A percentile compares a stretch with the other conserved stretches of the same genome.
Conservation (phyloP, 1,139 yeast genomes). For the Saccharomycopsis crataegensis region DNA sequence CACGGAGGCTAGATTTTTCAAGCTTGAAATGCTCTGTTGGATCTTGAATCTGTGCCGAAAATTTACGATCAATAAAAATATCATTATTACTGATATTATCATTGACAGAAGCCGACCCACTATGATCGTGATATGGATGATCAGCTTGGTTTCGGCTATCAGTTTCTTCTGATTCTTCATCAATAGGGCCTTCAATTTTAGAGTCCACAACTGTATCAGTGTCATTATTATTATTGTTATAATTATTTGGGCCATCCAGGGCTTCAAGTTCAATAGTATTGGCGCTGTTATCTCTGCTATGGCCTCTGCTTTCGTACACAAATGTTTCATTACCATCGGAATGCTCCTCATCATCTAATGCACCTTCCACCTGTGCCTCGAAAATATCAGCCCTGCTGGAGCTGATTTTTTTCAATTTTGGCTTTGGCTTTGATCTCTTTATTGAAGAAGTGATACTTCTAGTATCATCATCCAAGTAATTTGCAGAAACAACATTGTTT, state of each 20-base stretch:
- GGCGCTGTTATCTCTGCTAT: constrained; percentile 17
- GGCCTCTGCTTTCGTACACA: constrained; percentile 36
- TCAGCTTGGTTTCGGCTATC: too few relatives aligned
- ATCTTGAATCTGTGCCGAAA: background rate
- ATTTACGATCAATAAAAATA: background rate
- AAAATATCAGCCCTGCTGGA: constrained; percentile 41
- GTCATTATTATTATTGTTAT: background rate
- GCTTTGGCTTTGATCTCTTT: constrained; percentile 9
- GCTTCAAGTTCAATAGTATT: constrained; percentile 15
- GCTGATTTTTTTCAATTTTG: constrained; percentile 12
- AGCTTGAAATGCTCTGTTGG: constrained; percentile 1
- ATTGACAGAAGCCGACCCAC: too few relatives aligned
- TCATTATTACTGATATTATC: background rate
- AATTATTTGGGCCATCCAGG: background rate
- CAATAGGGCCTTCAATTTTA: background rate
- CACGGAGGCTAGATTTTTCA: constrained; percentile 1
- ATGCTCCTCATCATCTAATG: constrained; percentile 42
- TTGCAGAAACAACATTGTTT: background rate
- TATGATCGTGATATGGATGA: too few relatives aligned
- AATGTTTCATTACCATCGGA: constrained; percentile 46
- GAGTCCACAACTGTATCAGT: background rate
- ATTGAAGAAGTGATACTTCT: constrained; percentile 12
- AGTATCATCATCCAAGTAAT: constrained; percentile 12
- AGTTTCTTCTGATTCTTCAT: background rate
- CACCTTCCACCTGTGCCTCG: constrained; percentile 47